These are phyloP conservation scores for Plasmodium malariae DNA, from an alignment of 169 alveolate species.

Conservation along the genomic window DNA sequence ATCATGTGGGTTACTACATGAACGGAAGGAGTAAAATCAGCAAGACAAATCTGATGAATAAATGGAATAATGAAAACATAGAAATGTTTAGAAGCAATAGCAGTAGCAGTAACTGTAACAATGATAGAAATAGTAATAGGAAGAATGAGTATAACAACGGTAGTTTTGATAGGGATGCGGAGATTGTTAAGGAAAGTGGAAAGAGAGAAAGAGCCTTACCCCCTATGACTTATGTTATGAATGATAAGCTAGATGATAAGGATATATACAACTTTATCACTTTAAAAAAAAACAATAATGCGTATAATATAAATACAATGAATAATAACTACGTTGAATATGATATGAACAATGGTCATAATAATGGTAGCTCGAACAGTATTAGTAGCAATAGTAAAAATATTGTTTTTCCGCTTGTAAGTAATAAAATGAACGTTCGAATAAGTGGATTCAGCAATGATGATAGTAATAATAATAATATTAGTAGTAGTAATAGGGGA, in stretches of 20 bases:
- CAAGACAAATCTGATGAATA: neutral
- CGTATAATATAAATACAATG: constrained; percentile 10
- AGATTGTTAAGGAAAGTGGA: neutral
- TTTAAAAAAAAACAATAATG: constrained; percentile 7
- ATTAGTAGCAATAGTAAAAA: neutral
- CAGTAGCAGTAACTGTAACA: no score
- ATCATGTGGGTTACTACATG: neutral
- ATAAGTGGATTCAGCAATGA: neutral
- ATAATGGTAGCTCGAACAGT: neutral
- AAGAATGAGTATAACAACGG: no score
- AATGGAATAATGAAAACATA: neutral
- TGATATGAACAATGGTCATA: constrained; percentile 29
- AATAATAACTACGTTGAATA: constrained; percentile 58
- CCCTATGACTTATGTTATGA: neutral
- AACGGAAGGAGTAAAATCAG: neutral
- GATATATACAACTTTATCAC: constrained; percentile 11
- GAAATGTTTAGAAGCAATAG: no score
- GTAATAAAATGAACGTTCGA: neutral
- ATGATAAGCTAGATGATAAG: neutral
- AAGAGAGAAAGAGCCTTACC: neutral
- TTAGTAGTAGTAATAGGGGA: no score
- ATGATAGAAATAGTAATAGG: no score
- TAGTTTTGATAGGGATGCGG: no score
- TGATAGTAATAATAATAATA: no score
- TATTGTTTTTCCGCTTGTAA: neutral